Conservation (phyloP, 768 basidiomycete species). For the Myochromella boudieri region DNA sequence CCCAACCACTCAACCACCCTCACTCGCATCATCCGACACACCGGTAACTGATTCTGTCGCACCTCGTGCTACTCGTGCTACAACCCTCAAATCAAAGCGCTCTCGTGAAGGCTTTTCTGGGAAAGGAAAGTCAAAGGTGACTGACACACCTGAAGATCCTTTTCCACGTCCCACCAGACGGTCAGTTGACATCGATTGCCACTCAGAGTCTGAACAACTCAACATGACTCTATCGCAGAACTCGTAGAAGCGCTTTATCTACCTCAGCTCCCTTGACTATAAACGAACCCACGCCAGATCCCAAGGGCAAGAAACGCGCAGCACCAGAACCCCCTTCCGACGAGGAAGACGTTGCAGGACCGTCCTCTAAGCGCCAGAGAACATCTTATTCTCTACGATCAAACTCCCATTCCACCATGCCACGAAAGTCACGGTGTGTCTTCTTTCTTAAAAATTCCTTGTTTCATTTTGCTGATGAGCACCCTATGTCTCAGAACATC, state of each 20-base stretch:
- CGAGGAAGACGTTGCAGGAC: constrained; percentile 56
- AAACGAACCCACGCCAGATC: constrained; percentile 73
- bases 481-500: constrained; percentile 37
- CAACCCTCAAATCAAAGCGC: constrained; percentile 50
- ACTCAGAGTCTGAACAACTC: constrained; percentile 26
- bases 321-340: constrained; percentile 68
- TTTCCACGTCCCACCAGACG: constrained; percentile 55
- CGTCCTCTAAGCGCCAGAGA: constrained; percentile 63
- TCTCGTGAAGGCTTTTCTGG: constrained; percentile 45
- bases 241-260: constrained; percentile 53
- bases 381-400: constrained; percentile 73
- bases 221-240: constrained; percentile 39
- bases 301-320: constrained; percentile 93
- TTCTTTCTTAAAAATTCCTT: constrained; percentile 8
- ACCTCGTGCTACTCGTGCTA: constrained; percentile 44
- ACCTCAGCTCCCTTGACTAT: constrained; percentile 53
- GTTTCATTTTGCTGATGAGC: constrained; percentile 14
- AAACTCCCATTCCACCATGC: constrained; percentile 56
- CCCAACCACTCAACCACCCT: constrained; percentile 32
- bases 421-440: constrained; percentile 69
- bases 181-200: constrained; percentile 42
- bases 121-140: constrained; percentile 70
- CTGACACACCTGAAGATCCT: constrained; percentile 55
- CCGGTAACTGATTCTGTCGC: constrained; percentile 31
- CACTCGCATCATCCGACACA: constrained; percentile 30